These are phyloP conservation scores for Ceriops tagal DNA, from an alignment of 345 rosid species.

Conservation along the genomic window DNA sequence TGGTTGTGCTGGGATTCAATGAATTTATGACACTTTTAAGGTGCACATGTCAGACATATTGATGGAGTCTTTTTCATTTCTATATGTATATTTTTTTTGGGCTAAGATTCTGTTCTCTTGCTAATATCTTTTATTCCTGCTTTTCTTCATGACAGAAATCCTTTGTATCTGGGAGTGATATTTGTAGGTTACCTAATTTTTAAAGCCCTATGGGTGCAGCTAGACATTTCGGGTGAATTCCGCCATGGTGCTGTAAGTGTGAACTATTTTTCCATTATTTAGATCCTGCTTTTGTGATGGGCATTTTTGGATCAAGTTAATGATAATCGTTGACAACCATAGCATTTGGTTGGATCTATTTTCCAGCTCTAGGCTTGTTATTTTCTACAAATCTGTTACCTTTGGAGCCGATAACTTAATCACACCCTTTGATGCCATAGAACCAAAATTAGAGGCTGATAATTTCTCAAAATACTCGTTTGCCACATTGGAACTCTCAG, in stretches of 20 bases:
- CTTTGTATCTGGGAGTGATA: constrained; percentile 64
- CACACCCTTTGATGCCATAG: too few relatives aligned
- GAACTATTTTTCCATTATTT: neutral
- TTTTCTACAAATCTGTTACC: too few relatives aligned
- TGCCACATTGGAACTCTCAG: too few relatives aligned
- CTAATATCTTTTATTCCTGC: constrained; percentile 13
- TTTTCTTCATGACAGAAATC: constrained; percentile 64
- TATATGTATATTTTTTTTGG: neutral
- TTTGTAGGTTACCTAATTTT: constrained; percentile 64
- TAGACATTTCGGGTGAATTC: constrained; percentile 82
- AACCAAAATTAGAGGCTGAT: too few relatives aligned
- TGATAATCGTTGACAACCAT: too few relatives aligned
- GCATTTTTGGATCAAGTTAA: too few relatives aligned
- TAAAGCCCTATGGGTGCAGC: constrained; percentile 96
- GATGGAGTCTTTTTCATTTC: neutral
- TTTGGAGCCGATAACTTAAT: too few relatives aligned
- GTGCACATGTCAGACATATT: constrained; percentile 29
- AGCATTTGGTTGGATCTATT: too few relatives aligned
- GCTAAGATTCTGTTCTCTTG: neutral
- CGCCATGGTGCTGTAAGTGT: constrained; percentile 81
- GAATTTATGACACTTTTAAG: constrained; percentile 98
- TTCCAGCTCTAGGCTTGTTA: too few relatives aligned
- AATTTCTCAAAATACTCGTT: too few relatives aligned
- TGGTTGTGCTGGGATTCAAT: constrained; percentile 84
- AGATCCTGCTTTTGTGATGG: neutral